Evolutionary conservation across 345 rosid genomes (phyloP), one percentile per base, ranked within the genome.

Genomic region (Gossypium stocksii): DNA sequence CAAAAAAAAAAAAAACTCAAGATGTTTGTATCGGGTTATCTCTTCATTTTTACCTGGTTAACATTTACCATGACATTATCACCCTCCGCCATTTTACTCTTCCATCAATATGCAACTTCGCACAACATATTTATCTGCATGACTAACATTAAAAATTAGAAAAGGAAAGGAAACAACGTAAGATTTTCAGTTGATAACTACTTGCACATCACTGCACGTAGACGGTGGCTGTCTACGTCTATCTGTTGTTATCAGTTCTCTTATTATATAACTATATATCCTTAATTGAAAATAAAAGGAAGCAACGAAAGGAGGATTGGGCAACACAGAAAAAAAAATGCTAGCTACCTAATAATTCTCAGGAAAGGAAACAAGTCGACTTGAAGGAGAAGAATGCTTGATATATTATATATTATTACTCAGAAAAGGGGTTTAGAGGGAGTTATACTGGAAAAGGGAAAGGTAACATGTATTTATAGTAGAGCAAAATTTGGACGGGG

Each of bases 161-260:
- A 34, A 34, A 34, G 41, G 41, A 34, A 34, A 34, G 41, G 41
- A 34, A 34, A 34, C 41, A 5, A 34, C 41, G 7, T 34, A 5
- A 34, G 41, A 34, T 5, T 34, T 34, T 34, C 7, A 34, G 7
- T 34, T 34, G 41, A 34, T 34, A 34, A 5, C 41, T 34, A 34
- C 41, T 6, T 34, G 7, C 7, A 34, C 41, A 5, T 34, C 41
- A 34, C 41, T 34, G 1, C 1, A 34, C 41, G 41, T 34, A 5
- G 41, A 34, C 41, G 41, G 41, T 34, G 41, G 41, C 41, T 34
- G 41, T 34, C 41, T 4, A 34, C 41, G 41, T 34, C 41, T 34
- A 5, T 4, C 41, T 48, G 3, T 61, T 49, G 74, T 73, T 77
- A 73, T 76, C 83, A 53, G 34, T 23, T 9, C 41, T 65, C 70